Base-by-base conservation (phyloP, 2,329 filamentous ascomycete genomes). In the Lecanicillium sp. region DNA sequence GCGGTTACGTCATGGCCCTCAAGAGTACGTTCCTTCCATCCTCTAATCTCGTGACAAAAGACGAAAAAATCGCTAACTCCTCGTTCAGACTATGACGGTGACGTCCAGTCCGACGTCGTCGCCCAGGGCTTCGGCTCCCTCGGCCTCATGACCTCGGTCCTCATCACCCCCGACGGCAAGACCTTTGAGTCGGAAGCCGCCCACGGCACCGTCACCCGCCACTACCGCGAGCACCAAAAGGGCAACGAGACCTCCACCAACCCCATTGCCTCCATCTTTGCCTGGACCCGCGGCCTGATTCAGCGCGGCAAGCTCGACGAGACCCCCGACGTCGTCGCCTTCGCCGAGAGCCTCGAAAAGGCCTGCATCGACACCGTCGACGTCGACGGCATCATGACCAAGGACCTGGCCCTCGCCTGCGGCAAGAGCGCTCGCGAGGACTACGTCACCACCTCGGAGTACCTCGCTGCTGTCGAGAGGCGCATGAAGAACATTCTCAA, bases 191-290 rank as follows among this genome's bases (percentile, higher is more conserved):
- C 89, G 43, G 92, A 97, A 74, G 92, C 92, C 48, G 92, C 92
- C 49, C 92, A 97, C 77, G 92, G 92, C 56, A 97, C 92, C 47
- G 92, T 98, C 50, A 98, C 92, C 39, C 87, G 92, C 57, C 92
- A 97, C 75, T 97, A 88, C 80, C 87, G 92, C 60, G 90, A 97
- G 73, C 86, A 97, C 77, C 92, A 97, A 69, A 96, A 96, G 75
- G 92, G 92, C 61, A 81, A 82, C 54, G 87, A 95, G 69, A 98
- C 92, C 41, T 95, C 88, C 32, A 98, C 92, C 51, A 97, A 98
- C 80, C 92, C 92, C 45, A 97, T 97, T 55, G 92, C 92, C 47
- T 94, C 87, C 61, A 97, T 98, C 71, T 98, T 97, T 64, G 92
- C 92, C 56, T 98, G 92, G 92, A 97, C 92, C 44, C 84, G 92